Percentiles rank a stretch among this genome's conserved stretches.
phyloP scores from a whole-genome alignment of 2,329 filamentous ascomycete species.

The Aspergillus pseudotamarii region DNA sequence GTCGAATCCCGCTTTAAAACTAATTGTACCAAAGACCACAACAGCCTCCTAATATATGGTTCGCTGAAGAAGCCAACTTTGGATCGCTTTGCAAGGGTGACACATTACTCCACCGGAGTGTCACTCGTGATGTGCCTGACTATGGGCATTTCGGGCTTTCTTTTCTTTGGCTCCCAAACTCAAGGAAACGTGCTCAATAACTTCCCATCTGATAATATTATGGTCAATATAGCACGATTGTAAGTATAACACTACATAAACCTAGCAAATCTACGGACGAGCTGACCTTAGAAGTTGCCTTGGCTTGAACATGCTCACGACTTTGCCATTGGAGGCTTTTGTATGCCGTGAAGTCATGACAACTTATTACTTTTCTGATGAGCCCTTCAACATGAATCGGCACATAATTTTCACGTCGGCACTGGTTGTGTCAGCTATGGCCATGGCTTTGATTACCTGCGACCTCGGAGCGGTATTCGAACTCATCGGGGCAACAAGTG shows the following conservation, averaged over 20 bases:
- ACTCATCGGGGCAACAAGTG: conserved; percentile 91
- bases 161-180: conserved; percentile 90
- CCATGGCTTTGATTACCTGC: conserved; percentile 80
- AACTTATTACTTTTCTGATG: conserved; percentile 73
- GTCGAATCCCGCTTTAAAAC: background rate
- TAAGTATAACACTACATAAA: conserved; percentile 33
- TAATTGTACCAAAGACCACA: conserved; percentile 66
- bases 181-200: conserved; percentile 98
- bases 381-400: conserved; percentile 78
- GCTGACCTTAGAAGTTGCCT: conserved; percentile 65
- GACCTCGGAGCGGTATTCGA: conserved; percentile 95
- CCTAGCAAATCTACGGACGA: background rate
- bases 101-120: conserved; percentile 87
- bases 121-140: conserved; percentile 89
- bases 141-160: conserved; percentile 86
- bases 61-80: conserved; percentile 92
- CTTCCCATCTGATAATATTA: conserved; percentile 83
- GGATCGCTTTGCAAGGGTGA: conserved; percentile 90
- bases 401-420: conserved; percentile 85
- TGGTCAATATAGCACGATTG: conserved; percentile 93
- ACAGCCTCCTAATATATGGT: conserved; percentile 95
- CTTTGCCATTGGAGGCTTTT: conserved; percentile 92
- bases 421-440: conserved; percentile 78
- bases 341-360: conserved; percentile 97
- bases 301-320: conserved; percentile 98